A percentile compares a stretch with the other conserved stretches of the same genome.
Evolutionary conservation across 129 eudicot genomes (phyloP).

Genomic region (Lactuca sativa): DNA sequence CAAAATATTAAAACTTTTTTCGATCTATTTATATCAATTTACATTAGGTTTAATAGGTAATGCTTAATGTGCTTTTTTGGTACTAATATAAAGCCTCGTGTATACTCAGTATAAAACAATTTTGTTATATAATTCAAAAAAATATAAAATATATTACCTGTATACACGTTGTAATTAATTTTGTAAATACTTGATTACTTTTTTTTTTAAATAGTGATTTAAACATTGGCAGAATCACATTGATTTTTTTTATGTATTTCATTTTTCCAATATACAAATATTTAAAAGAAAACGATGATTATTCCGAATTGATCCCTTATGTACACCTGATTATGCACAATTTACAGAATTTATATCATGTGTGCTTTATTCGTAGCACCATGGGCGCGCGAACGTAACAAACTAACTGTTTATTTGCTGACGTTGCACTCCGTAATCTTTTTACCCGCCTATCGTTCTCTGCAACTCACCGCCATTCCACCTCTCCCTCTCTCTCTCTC

Average conservation of each 20-base stretch:
- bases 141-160: too few species aligned
- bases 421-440: constrained; percentile 21
- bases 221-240: neutral
- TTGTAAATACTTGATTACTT: neutral
- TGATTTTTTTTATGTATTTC: neutral
- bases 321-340: constrained; percentile 19
- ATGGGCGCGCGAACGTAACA: constrained; percentile 34
- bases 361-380: constrained; percentile 2
- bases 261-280: neutral
- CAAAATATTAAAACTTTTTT: too few species aligned
- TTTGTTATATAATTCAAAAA: neutral
- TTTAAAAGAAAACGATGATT: neutral
- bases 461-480: constrained; percentile 19
- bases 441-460: neutral
- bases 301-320: neutral
- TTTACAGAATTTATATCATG: neutral
- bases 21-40: too few species aligned
- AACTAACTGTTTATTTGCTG: constrained; percentile 36
- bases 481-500: constrained; percentile 9
- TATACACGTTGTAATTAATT: too few species aligned
- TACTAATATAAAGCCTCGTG: neutral
- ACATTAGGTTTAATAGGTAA: neutral
- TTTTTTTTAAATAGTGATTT: too few species aligned
- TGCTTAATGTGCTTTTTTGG: neutral
- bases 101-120: too few species aligned